These are phyloP conservation scores for Lippia alba DNA, from an alignment of 305 asterid genomes.

Conservation along the genomic window DNA sequence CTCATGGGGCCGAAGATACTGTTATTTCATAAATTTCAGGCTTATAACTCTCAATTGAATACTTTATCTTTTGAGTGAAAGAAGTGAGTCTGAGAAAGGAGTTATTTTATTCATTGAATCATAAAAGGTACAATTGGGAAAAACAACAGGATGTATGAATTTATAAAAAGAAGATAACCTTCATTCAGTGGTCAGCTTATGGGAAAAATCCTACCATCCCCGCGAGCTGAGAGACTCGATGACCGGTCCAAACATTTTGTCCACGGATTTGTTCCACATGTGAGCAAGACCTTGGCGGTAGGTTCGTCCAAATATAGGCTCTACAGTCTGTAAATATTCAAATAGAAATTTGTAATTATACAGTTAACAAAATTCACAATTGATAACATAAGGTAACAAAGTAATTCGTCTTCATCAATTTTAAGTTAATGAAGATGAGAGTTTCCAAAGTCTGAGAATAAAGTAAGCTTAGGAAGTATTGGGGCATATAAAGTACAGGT, in stretches of 20 bases:
- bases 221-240: constrained; percentile 67
- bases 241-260: constrained; percentile 59
- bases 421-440: not conserved
- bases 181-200: constrained; percentile 15
- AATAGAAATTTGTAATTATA: constrained; percentile 23
- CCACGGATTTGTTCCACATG: constrained; percentile 75
- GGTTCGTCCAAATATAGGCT: constrained; percentile 48
- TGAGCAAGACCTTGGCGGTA: constrained; percentile 60
- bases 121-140: constrained; percentile 20
- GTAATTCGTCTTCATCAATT: not conserved
- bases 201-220: constrained; percentile 62
- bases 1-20: constrained; percentile 14
- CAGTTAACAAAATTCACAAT: not conserved
- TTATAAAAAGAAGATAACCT: constrained; percentile 23
- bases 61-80: constrained; percentile 8
- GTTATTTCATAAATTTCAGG: constrained; percentile 16
- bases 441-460: not conserved
- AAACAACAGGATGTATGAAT: constrained; percentile 27
- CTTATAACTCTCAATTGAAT: not conserved
- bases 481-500: not conserved
- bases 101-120: not conserved
- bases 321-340: constrained; percentile 46
- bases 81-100: constrained; percentile 4
- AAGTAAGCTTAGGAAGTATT: not conserved
- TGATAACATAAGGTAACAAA: constrained; percentile 6